Evolutionary conservation across 2,329 filamentous ascomycete species (phyloP).

Genomic region (Sporothrix phasma): DNA sequence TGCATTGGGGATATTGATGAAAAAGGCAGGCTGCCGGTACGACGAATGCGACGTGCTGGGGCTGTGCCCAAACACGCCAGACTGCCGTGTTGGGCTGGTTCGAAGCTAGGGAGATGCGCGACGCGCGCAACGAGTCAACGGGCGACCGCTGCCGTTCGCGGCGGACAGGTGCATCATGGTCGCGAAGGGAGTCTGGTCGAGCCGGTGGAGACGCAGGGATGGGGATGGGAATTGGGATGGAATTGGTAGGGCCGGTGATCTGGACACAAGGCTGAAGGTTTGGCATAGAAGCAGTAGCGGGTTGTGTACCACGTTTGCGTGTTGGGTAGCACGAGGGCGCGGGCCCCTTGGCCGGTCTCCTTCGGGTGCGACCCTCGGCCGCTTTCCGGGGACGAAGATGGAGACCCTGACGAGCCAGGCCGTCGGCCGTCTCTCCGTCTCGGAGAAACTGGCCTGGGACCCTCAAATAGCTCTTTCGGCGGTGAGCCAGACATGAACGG

Average conservation of each 20-base stretch:
- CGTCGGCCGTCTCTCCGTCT: constrained; percentile 20
- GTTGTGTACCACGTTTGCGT: constrained; percentile 23
- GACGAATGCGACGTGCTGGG: constrained; percentile 1
- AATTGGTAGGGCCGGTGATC: constrained; percentile 4
- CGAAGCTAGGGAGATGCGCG: not conserved
- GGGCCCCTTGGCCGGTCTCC: constrained; percentile 17
- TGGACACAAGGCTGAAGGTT: constrained; percentile 1
- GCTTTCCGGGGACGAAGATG: constrained; percentile 24
- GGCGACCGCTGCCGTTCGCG: constrained; percentile 14
- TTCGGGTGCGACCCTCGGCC: not conserved
- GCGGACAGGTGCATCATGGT: not conserved
- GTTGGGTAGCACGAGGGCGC: constrained; percentile 22
- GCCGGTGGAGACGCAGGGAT: constrained; percentile 1
- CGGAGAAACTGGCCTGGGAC: not conserved
- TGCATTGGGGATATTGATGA: constrained; percentile 7
- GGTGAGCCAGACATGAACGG: not conserved
- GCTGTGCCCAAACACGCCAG: constrained; percentile 7
- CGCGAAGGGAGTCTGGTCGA: not conserved
- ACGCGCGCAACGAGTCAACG: constrained; percentile 1
- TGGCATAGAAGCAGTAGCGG: constrained; percentile 1
- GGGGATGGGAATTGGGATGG: constrained; percentile 8
- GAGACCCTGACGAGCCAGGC: constrained; percentile 24
- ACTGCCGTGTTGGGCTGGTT: constrained; percentile 13
- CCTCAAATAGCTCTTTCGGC: not conserved
- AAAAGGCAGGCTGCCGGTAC: constrained; percentile 7